Evolutionary conservation across 2,329 filamentous ascomycete genomes (phyloP).

Genomic region (Aschersonia sp.): DNA sequence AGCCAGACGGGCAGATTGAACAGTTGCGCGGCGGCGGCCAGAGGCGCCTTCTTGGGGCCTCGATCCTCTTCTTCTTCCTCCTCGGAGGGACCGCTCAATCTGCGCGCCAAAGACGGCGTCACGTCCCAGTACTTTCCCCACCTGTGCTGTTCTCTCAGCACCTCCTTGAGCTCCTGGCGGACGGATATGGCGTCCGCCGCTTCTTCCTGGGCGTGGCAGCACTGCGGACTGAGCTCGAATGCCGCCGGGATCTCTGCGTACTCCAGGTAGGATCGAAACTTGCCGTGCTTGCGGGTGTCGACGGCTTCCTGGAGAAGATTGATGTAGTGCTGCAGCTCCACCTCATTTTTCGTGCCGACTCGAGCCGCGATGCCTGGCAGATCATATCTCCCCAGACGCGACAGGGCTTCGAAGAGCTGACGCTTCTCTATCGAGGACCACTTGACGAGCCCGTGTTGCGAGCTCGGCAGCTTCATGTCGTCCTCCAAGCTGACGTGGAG

Average conservation of each 20-base stretch:
- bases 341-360: constrained; percentile 55
- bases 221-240: constrained; percentile 52
- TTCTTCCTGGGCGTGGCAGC: constrained; percentile 49
- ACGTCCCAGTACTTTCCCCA: constrained; percentile 58
- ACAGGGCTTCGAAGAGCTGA: constrained; percentile 50
- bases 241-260: constrained; percentile 54
- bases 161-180: constrained; percentile 49
- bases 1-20: constrained; percentile 49
- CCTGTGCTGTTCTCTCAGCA: constrained; percentile 39
- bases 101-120: constrained; percentile 21
- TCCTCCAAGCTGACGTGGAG: constrained; percentile 17
- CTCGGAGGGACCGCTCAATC: constrained; percentile 9
- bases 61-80: background rate
- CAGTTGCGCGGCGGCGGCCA: constrained; percentile 38
- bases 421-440: constrained; percentile 65
- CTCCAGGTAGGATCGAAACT: constrained; percentile 18
- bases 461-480: constrained; percentile 18
- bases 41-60: constrained; percentile 8
- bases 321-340: constrained; percentile 62
- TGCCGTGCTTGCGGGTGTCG: constrained; percentile 22
- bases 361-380: constrained; percentile 44
- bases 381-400: constrained; percentile 48
- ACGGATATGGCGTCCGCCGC: constrained; percentile 51
- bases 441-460: constrained; percentile 51
- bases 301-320: constrained; percentile 39